phyloP scores from a whole-genome alignment of 2,329 filamentous ascomycete species.

The Zymoseptoria passerinii region DNA sequence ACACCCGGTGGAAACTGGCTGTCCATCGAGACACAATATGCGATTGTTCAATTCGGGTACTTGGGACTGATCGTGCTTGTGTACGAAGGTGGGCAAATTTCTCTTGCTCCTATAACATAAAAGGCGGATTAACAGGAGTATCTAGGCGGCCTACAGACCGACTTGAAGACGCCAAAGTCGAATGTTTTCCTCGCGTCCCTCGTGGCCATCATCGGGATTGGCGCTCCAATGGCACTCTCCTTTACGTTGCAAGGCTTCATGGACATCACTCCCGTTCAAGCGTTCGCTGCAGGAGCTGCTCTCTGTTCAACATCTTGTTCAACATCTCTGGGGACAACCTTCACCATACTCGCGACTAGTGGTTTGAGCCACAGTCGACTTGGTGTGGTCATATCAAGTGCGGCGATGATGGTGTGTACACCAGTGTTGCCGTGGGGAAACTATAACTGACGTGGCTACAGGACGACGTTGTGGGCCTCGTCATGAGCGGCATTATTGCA shows the following conservation, averaged over 20 bases:
- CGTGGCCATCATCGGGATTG: conserved; percentile 60
- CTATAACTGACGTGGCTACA: not conserved
- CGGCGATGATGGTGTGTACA: conserved; percentile 55
- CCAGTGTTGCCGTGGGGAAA: not conserved
- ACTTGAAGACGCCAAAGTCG: conserved; percentile 46
- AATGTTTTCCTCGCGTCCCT: conserved; percentile 52
- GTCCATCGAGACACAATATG: conserved; percentile 42
- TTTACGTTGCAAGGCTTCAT: conserved; percentile 50
- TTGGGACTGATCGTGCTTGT: conserved; percentile 64
- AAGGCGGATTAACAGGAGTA: conserved; percentile 6
- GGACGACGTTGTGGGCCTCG: conserved; percentile 68
- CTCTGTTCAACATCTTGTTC: conserved; percentile 66
- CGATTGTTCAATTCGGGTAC: conserved; percentile 60
- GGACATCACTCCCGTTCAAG: conserved; percentile 48
- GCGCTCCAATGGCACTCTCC: conserved; percentile 55
- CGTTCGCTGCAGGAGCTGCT: conserved; percentile 65
- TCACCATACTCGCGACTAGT: conserved; percentile 56
- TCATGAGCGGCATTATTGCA: conserved; percentile 69
- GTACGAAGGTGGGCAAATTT: conserved; percentile 62
- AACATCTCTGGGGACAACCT: conserved; percentile 66
- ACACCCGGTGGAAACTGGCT: conserved; percentile 58
- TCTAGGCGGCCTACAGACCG: conserved; percentile 51
- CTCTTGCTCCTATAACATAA: too few species aligned
- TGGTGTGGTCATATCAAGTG: conserved; percentile 57
- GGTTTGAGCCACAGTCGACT: conserved; percentile 47